Percentiles rank a stretch among this genome's conserved stretches.
Conservation (phyloP, 2,329 filamentous ascomycete genomes). For the Dothideomycetidae sp. region DNA sequence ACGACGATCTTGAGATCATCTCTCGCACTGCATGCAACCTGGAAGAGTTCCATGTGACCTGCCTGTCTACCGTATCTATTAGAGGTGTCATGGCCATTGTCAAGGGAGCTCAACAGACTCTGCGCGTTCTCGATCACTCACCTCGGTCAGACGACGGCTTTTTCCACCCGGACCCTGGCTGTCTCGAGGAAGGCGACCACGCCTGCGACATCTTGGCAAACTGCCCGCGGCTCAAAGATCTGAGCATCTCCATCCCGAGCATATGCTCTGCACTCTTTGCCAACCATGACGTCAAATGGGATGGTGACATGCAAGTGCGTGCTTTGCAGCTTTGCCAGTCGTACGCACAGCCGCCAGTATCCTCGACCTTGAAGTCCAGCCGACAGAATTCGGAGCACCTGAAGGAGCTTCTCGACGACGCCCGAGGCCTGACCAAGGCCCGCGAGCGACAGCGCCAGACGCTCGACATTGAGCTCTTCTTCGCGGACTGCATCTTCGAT, state of each 20-base stretch:
- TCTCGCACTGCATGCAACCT: constrained; percentile 37
- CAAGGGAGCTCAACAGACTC: constrained; percentile 33
- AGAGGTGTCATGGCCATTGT: constrained; percentile 39
- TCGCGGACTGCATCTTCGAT: constrained; percentile 38
- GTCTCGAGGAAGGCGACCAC: constrained; percentile 29
- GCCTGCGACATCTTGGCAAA: constrained; percentile 34
- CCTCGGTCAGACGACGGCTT: constrained; percentile 39
- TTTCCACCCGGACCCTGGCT: constrained; percentile 36
- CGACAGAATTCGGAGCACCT: constrained; percentile 19
- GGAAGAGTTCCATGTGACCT: constrained; percentile 40
- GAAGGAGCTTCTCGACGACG: constrained; percentile 27
- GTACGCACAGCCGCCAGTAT: neutral
- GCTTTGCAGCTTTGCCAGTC: constrained; percentile 32
- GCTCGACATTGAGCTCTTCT: constrained; percentile 36
- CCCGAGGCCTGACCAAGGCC: constrained; percentile 27
- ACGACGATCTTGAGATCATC: constrained; percentile 36
- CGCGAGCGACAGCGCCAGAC: constrained; percentile 25
- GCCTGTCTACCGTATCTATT: constrained; percentile 38
- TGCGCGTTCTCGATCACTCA: constrained; percentile 39
- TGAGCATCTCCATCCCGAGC: constrained; percentile 35
- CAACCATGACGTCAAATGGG: constrained; percentile 30
- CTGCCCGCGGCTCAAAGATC: constrained; percentile 33
- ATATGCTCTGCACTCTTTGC: constrained; percentile 35
- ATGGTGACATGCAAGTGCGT: constrained; percentile 35
- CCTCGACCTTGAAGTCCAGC: constrained; percentile 15